phyloP scores from a whole-genome alignment of 225 moss, liverwort and hornwort species.

The Bryoerythrophyllum caledonicum region DNA sequence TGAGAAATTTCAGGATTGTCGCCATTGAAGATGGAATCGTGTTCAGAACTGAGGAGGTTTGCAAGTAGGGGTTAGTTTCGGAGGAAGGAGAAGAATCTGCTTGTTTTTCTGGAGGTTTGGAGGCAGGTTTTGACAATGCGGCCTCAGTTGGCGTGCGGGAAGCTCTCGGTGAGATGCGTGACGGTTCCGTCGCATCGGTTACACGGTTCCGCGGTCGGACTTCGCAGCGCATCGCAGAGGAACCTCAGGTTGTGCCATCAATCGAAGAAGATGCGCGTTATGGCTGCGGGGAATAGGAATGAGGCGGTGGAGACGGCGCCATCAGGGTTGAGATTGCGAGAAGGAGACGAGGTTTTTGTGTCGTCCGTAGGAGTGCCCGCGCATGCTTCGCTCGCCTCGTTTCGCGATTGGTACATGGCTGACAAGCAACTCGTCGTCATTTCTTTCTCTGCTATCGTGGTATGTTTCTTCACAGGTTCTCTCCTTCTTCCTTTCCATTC shows the following conservation, averaged over 20 bases:
- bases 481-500: not conserved
- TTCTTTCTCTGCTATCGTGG: conserved; percentile 35
- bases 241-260: not conserved
- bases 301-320: conserved; percentile 2
- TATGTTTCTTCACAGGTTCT: conserved; percentile 11
- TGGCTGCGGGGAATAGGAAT: conserved; percentile 1
- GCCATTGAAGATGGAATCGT: conserved; percentile 2
- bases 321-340: not conserved
- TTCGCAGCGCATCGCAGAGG: not conserved
- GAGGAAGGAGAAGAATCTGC: not conserved
- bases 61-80: not conserved
- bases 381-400: not conserved
- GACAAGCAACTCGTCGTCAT: conserved; percentile 38
- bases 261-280: not conserved
- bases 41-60: not conserved
- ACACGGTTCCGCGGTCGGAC: conserved; percentile 1
- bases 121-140: conserved; percentile 15
- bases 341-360: conserved; percentile 21
- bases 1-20: not conserved
- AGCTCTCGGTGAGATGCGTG: conserved; percentile 1
- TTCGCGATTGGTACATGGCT: conserved; percentile 31
- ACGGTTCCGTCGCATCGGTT: not conserved
- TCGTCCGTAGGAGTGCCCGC: conserved; percentile 29
- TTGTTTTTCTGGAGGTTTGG: not conserved
- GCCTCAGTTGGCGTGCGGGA: conserved; percentile 20